Evolutionary conservation across 148 eudicot species (phyloP), one percentile per base, ranked within the genome.

Genomic region (Silene latifolia): DNA sequence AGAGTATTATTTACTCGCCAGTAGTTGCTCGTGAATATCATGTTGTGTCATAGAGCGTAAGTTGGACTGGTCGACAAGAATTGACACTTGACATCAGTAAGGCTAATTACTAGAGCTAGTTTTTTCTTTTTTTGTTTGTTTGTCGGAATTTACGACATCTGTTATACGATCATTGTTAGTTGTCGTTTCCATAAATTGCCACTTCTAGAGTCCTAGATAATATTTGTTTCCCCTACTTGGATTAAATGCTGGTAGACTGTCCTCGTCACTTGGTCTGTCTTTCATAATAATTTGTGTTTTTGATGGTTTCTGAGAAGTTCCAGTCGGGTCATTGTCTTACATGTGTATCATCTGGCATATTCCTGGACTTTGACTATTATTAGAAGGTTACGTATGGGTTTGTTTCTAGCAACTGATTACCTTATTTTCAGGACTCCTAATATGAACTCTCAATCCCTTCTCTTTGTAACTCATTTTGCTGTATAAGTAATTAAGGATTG

Each of bases 201-300:
- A 51, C 61, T 51, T 24, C 42, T 70, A 53, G 72, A 35, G 3
- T 14, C 15, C 42, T 53, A 53, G 72, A 35, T 11, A 13, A 21
- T 20, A 10, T 25, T 25, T 25, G 39, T 25, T 64, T 35, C 20
- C 61, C 0, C 19, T 25, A 15, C 60, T 59, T 72, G 18, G 35
- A 58, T 72, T 72, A 13, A 15, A 35, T 35, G 66, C 64, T 66
- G 68, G 69, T 64, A 35, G 48, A 74, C 51, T 69, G 53, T 48
- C 68, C 61, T 51, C 19, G 51, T 74, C 71, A 74, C 51, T 48
- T 64, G 17, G 25, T 48, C 70, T 32, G 60, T 25, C 59, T 64
- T 27, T 74, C 71, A 21, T 12, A 56, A 44, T 44, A 23, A 48
- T 66, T 67, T 48, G 44, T 20, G 20, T 20, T 53, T 20, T 66